Evolutionary conservation across 768 basidiomycete genomes (phyloP).

Genomic region (Suillus plorans): DNA sequence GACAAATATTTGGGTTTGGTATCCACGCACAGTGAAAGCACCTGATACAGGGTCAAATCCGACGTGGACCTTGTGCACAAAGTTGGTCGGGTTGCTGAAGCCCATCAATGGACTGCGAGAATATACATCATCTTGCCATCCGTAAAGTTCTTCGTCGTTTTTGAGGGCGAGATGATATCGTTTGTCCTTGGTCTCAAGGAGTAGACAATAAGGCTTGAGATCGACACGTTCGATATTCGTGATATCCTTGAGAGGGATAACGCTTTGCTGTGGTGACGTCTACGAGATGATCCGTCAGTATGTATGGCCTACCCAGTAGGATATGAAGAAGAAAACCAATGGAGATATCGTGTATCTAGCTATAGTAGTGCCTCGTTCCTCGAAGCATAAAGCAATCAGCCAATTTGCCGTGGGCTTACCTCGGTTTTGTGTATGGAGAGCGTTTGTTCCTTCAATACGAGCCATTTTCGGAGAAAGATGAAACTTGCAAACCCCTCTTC

Average conservation of each 20-base stretch:
- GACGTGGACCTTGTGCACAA: conserved; percentile 98
- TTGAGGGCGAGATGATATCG: conserved; percentile 81
- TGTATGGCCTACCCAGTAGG: neutral
- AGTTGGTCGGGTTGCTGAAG: conserved; percentile 93
- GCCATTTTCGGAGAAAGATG: conserved; percentile 90
- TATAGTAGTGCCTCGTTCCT: neutral
- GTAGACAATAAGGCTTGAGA: conserved; percentile 90
- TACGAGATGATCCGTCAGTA: conserved; percentile 23
- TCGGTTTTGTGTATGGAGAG: conserved; percentile 89
- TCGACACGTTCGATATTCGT: conserved; percentile 89
- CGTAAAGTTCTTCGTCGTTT: conserved; percentile 95
- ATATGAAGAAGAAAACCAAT: neutral
- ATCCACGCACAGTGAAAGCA: conserved; percentile 79
- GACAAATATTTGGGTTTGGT: neutral
- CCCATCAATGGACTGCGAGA: conserved; percentile 90
- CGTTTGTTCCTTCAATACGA: conserved; percentile 78
- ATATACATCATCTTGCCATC: conserved; percentile 98
- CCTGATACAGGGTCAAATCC: conserved; percentile 94
- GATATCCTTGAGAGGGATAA: conserved; percentile 74
- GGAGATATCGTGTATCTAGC: neutral
- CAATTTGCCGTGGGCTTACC: conserved; percentile 46
- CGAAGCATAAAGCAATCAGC: conserved; percentile 1
- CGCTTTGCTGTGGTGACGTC: conserved; percentile 56
- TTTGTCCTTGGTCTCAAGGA: conserved; percentile 84
- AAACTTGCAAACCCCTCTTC: conserved; percentile 93